These are phyloP conservation scores for baker's yeast (Saccharomyces cerevisiae) DNA, from an alignment of 805 yeast genomes.

Conservation along the genomic window DNA sequence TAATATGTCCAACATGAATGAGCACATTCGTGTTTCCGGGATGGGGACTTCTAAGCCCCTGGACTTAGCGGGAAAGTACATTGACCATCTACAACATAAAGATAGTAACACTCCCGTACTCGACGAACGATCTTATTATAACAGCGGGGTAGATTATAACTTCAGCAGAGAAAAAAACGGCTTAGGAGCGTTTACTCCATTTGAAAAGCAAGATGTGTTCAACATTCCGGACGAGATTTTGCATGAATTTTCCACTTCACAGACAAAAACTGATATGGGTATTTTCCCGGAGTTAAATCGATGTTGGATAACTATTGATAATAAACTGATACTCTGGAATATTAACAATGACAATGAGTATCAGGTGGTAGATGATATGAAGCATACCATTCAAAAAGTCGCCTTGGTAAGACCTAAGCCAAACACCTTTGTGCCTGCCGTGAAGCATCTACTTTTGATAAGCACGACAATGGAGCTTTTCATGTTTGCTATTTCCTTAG, in stretches of 20 bases:
- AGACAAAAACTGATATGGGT: conserved; percentile 70
- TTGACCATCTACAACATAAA: conserved; percentile 49
- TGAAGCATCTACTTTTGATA: conserved; percentile 63
- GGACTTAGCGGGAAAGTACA: conserved; percentile 55
- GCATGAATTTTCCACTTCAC: conserved; percentile 60
- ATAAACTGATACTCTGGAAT: conserved; percentile 80
- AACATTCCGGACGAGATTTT: conserved; percentile 76
- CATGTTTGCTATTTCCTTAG: conserved; percentile 62
- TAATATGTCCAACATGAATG: conserved; percentile 14
- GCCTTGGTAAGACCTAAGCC: conserved; percentile 73
- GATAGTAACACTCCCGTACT: conserved; percentile 49
- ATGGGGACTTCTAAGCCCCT: conserved; percentile 32
- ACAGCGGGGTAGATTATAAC: conserved; percentile 58
- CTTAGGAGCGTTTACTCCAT: conserved; percentile 54
- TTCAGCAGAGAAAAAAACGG: conserved; percentile 45
- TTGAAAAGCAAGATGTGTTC: conserved; percentile 59
- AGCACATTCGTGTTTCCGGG: conserved; percentile 27
- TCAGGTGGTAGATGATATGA: conserved; percentile 73
- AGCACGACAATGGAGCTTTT: conserved; percentile 76
- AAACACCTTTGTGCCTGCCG: conserved; percentile 70
- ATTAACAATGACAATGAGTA: conserved; percentile 55
- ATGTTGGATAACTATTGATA: conserved; percentile 80
- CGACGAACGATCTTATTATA: conserved; percentile 41
- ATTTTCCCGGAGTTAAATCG: conserved; percentile 70
- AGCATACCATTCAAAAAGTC: conserved; percentile 69